Evolutionary conservation across 1,284 basidiomycete genomes (phyloP).

Genomic region (Boletellus deceptivus): DNA sequence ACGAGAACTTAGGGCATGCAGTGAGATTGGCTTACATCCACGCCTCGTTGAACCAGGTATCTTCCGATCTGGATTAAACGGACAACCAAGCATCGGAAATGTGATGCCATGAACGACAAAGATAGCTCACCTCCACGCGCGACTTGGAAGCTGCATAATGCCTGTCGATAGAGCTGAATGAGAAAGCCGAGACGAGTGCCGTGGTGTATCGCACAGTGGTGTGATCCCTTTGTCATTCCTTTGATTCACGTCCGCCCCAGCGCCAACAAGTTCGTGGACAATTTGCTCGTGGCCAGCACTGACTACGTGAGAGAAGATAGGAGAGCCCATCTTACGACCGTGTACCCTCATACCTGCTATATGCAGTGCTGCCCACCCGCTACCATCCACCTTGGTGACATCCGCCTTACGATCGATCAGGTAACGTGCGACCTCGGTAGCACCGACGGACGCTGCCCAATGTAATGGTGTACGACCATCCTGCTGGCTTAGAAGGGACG

Average conservation of each 20-base stretch:
- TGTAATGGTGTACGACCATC: slow-evolving; percentile 89
- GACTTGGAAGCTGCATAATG: slow-evolving; percentile 96
- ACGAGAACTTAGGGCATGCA: slow-evolving; percentile 39
- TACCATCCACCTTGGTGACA: slow-evolving; percentile 68
- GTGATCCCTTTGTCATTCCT: slow-evolving; percentile 86
- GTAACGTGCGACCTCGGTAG: slow-evolving; percentile 68
- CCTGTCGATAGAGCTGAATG: slow-evolving; percentile 40
- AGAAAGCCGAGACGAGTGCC: slow-evolving; percentile 6
- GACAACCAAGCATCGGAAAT: neutral
- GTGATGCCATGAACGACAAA: neutral
- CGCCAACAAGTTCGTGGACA: slow-evolving; percentile 78
- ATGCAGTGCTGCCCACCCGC: slow-evolving; percentile 87
- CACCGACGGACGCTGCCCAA: slow-evolving; percentile 81
- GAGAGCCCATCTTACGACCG: neutral
- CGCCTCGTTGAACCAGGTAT: slow-evolving; percentile 80
- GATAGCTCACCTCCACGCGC: slow-evolving; percentile 64
- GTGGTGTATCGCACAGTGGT: slow-evolving; percentile 63
- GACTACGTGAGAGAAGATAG: slow-evolving; percentile 41
- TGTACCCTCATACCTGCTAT: slow-evolving; percentile 63
- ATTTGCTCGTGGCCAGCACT: slow-evolving; percentile 80
- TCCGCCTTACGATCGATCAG: slow-evolving; percentile 73
- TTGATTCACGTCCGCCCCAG: slow-evolving; percentile 81
- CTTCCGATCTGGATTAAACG: slow-evolving; percentile 69
- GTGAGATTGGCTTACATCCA: slow-evolving; percentile 78
- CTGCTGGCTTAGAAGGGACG: slow-evolving; percentile 40